phyloP scores from a whole-genome alignment of 305 asterid species.

The Fraxinus sp. region DNA sequence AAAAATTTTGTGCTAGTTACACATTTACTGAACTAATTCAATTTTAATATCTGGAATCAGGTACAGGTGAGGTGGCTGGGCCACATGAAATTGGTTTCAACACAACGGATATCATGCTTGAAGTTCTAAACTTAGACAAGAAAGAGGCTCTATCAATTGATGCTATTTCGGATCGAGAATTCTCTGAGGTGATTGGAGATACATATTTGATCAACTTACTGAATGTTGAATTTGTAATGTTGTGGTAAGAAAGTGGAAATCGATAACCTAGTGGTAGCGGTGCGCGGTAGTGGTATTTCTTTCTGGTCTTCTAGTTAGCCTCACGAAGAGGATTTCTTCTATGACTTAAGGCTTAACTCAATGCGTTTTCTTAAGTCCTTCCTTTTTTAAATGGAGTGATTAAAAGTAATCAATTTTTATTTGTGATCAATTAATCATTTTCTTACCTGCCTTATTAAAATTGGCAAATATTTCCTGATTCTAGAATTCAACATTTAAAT shows the following conservation, averaged over 20 bases:
- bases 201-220: slow-evolving; percentile 13
- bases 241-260: slow-evolving; percentile 4
- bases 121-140: slow-evolving; percentile 77
- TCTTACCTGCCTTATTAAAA: background rate
- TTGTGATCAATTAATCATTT: slow-evolving; percentile 4
- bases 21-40: slow-evolving; percentile 9
- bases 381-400: slow-evolving; percentile 12
- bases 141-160: slow-evolving; percentile 74
- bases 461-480: slow-evolving; percentile 5
- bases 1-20: background rate
- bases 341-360: background rate
- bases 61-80: slow-evolving; percentile 64
- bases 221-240: slow-evolving; percentile 15
- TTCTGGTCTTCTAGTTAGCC: slow-evolving; percentile 21
- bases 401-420: background rate
- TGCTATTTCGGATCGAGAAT: slow-evolving; percentile 76
- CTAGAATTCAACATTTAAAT: slow-evolving; percentile 18
- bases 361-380: background rate
- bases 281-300: background rate
- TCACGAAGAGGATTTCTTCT: slow-evolving; percentile 8
- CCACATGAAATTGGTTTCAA: slow-evolving; percentile 70
- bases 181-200: slow-evolving; percentile 66
- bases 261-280: background rate
- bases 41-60: slow-evolving; percentile 39
- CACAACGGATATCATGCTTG: slow-evolving; percentile 72